phyloP scores from a whole-genome alignment of 1,284 basidiomycete species.

The Ceratobasidium sp. region DNA sequence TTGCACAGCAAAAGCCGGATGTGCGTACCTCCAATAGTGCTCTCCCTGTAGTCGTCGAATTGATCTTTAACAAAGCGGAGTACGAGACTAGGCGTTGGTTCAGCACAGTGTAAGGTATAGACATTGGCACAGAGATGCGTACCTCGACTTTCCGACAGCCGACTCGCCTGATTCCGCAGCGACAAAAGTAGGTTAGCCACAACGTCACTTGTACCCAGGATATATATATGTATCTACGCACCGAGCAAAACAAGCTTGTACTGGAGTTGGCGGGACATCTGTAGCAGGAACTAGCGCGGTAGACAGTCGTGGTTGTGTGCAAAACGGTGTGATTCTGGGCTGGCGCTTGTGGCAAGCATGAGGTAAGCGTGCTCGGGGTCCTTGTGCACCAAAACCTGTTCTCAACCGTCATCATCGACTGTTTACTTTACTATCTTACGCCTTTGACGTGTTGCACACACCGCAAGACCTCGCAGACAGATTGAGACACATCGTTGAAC shows the following conservation, averaged over 20 bases:
- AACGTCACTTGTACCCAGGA: background rate
- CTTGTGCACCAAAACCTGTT: background rate
- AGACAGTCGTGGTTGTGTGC: conserved; percentile 49
- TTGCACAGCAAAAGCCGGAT: background rate
- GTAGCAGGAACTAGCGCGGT: conserved; percentile 23
- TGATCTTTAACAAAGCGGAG: conserved; percentile 96
- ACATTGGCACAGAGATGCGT: conserved; percentile 38
- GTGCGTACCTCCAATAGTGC: conserved; percentile 77
- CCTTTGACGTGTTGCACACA: background rate
- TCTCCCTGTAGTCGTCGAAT: conserved; percentile 96
- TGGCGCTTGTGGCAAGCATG: background rate
- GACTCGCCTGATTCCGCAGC: conserved; percentile 75
- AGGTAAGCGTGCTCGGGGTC: background rate
- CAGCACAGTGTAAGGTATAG: background rate
- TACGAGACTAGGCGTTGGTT: conserved; percentile 69
- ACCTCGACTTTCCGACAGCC: conserved; percentile 96
- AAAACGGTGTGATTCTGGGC: background rate
- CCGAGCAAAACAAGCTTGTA: conserved; percentile 93
- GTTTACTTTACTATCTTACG: conserved; percentile 4
- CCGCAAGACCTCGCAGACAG: background rate
- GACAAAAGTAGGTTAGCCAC: conserved; percentile 26
- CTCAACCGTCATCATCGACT: background rate
- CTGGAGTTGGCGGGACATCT: conserved; percentile 79
- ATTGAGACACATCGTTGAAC: background rate
- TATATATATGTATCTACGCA: conserved; percentile 46